Conservation (phyloP, 805 yeast species). For the Teunomyces pallodes region DNA sequence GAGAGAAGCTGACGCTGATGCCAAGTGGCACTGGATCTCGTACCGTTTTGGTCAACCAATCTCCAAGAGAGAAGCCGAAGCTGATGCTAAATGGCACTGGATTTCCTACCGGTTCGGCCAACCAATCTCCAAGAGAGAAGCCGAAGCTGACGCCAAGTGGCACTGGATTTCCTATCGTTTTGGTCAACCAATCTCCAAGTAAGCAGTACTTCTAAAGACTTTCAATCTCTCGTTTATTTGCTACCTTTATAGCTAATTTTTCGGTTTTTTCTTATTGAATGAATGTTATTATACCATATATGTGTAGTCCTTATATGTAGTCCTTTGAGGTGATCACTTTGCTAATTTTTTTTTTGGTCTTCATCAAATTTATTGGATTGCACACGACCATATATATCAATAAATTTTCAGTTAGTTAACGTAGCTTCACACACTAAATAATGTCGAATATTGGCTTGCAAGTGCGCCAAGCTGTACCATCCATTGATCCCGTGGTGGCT, state of each 20-base stretch:
- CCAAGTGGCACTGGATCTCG: constrained; percentile 7
- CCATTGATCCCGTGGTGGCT: constrained; percentile 80
- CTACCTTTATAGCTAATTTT: background rate
- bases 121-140: constrained; percentile 8
- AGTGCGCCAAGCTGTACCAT: constrained; percentile 82
- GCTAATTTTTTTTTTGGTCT: background rate
- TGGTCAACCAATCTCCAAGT: constrained; percentile 10
- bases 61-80: constrained; percentile 9
- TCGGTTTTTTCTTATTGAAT: background rate
- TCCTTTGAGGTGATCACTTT: background rate
- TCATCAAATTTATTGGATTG: background rate
- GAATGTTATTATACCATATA: background rate
- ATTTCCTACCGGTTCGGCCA: constrained; percentile 4
- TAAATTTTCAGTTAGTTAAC: background rate
- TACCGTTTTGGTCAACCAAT: constrained; percentile 4
- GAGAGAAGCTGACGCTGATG: constrained; percentile 12
- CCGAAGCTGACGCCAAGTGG: constrained; percentile 8
- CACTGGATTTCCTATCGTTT: constrained; percentile 7
- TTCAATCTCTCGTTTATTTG: background rate
- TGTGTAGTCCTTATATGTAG: too few relatives aligned
- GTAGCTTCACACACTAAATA: background rate
- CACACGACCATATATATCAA: background rate
- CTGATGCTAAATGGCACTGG: constrained; percentile 9
- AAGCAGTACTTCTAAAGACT: constrained; percentile 4
- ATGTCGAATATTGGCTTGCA: constrained; percentile 50